Evolutionary conservation across 2,329 filamentous ascomycete species (phyloP), one percentile per base, ranked within the genome.

Genomic region (Penicillium brevicompactum): DNA sequence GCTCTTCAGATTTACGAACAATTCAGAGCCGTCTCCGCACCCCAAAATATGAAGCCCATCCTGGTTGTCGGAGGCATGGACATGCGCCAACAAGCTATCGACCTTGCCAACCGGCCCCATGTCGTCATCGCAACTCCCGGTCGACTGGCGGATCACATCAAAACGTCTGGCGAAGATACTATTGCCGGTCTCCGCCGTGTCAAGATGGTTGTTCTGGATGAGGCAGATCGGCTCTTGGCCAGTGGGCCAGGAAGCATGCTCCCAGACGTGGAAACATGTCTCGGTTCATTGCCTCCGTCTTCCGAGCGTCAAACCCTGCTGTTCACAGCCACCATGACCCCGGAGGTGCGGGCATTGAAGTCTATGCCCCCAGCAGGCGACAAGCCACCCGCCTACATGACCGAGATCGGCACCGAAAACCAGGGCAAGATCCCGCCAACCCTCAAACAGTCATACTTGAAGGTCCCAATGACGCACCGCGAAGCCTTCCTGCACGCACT

Each of bases 1-100:
- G 94, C 94, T 4, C 83, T 97, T 21, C 94, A 99, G 71, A 97
- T 99, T 47, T 95, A 88, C 72, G 94, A 99, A 76, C 94, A 99
- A 74, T 88, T 97, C 78, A 91, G 91, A 70, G 94, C 94, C 13
- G 91, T 99, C 52, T 93, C 91, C 2, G 87, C 92, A 4, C 89
- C 90, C 0, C 91, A 96, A 67, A 89, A 87, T 53, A 84, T 99
- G 63, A 96, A 96, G 73, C 87, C 89, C 4, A 82, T 93, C 43
- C 83, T 99, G n/a, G 83, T 99, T 41, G 97, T 91, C 1, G 94
- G 94, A 48, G 94, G 94, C 37, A 86, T 89, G 30, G 93, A 99
- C 70, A 97, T 97, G 91, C 86, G 91, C 47, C 78, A 87, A 13
- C 94, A 99, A 76, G 93, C 94, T 8, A 88, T 96, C 60, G 89